Base-by-base conservation (phyloP, 805 yeast species). In the Nakazawaea siamensis region DNA sequence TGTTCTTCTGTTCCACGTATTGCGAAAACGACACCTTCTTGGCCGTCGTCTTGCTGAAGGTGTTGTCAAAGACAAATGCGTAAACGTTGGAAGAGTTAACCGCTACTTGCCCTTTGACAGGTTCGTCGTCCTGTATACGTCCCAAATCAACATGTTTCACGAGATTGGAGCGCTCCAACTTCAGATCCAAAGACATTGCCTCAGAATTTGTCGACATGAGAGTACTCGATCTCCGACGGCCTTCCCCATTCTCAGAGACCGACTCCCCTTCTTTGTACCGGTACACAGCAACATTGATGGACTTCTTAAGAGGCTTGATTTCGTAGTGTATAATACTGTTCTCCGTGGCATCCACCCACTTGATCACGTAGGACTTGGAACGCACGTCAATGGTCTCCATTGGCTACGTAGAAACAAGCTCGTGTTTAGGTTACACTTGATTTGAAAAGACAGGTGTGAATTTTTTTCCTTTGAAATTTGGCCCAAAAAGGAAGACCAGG, bases 321-420 rank as follows among this genome's bases (percentile, higher is more conserved):
- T 81, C 88, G 82, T 92, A 90, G 42, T 72, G 72, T 29, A 90
- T 70, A 14, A 66, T 54, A 20, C 79, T 70, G 39, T 76, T 70
- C 26, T 74, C 80, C 0, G 83, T 80, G 5, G 83, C 82, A 42
- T 76, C 72, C 36, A 88, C 76, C 97, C 97, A 92, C 47, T 90
- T 85, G 49, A 88, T 83, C 42, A 87, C 74, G 50, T 84, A 90
- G 38, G 92, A 81, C 55, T 85, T 82, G 33, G 94, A 78, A 48
- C 88, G 94, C 17, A 92, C 76, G 57, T 90, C 97, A 32, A 92
- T 70, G 2, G 87, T 78, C 57, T 90, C 97, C 96, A 87, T 84
- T 12, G 24, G n/a, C n/a, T n/a, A n/a, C n/a, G n/a, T n/a, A n/a
- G n/a, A n/a, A n/a, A n/a, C n/a, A n/a, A 11, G n/a, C n/a, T n/a